Percentiles rank a stretch among this genome's conserved stretches.
Conservation (phyloP, 139 green algal genomes). For the Tetraselmis chui region DNA sequence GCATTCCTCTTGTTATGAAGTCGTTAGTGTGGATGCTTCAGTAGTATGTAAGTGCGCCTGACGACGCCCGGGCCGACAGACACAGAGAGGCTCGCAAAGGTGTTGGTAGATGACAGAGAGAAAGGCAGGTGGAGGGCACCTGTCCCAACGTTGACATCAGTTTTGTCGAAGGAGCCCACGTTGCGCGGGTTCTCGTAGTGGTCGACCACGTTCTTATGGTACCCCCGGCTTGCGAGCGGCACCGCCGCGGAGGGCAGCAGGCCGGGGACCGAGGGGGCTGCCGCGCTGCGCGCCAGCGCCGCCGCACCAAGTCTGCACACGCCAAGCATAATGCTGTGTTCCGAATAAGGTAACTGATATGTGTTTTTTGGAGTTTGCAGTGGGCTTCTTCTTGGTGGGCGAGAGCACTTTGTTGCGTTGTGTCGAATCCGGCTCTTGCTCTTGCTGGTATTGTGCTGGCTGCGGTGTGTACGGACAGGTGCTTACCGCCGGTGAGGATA, state of each 20-base stretch:
- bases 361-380: too few relatives aligned
- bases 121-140: background rate
- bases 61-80: background rate
- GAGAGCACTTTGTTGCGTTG: too few relatives aligned
- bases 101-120: background rate
- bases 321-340: background rate
- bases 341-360: too few relatives aligned
- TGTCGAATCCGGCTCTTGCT: too few relatives aligned
- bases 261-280: too few relatives aligned
- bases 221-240: conserved; percentile 23
- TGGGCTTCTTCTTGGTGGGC: too few relatives aligned
- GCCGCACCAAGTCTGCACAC: background rate
- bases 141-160: conserved; percentile 72
- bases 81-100: background rate
- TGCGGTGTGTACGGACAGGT: too few relatives aligned
- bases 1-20: too few relatives aligned
- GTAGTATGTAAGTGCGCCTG: too few relatives aligned
- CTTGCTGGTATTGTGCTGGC: too few relatives aligned
- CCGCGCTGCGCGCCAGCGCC: background rate
- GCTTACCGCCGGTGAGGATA: too few relatives aligned
- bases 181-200: conserved; percentile 97
- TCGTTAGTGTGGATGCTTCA: too few relatives aligned
- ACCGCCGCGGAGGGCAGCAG: background rate
- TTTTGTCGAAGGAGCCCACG: conserved; percentile 94
- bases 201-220: conserved; percentile 93